Base-by-base conservation (phyloP, 139 green algal species). In the Chlamydomonas schloesseri region DNA sequence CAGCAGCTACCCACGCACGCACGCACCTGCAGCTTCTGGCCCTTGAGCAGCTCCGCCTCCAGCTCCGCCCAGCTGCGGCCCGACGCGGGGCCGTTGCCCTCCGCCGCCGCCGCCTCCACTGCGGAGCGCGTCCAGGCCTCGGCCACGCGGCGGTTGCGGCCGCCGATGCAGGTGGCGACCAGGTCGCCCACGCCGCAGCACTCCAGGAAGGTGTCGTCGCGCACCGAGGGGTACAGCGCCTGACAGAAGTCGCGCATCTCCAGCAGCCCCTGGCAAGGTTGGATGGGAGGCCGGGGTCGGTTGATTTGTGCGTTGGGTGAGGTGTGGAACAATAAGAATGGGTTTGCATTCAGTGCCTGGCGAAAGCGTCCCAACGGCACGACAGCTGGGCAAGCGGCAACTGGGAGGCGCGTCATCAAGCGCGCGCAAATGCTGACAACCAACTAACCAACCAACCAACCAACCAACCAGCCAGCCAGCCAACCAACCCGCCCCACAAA, bases 1-100 rank as follows among this genome's bases (percentile, higher is more conserved):
- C 36, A 17, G 20, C 14, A 37, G 15, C 57, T 26, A 24, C 24
- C 50, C 50, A 57, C 50, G 11, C 11, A 11, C 14, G 50, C 92
- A 60, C 81, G 84, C 31, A 92, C 92, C 86, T 97, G 94, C 79
- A 97, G 93, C 91, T 96, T 96, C 92, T 97, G 95, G 1, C 95
- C 95, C 34, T 88, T 88, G 55, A 97, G 91, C 87, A 97, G 87
- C 57, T 91, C 78, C 15, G 71, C 68, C 91, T 96, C 94, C 37
- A 97, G 89, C 47, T 91, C 88, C 23, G 23, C 21, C 24, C 23
- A 67, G 60, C 60, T 67, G 24, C 24, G 23, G 60, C 60, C 60
- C 60, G 55, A 60, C 55, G 17, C 9, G 8, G 55, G 55, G 55
- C 50, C 20, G 29, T 9, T 17, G 10, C 72, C 72, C 72, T 46